Conservation (phyloP, 257 asterid species). For the Solanum stenotomum region DNA sequence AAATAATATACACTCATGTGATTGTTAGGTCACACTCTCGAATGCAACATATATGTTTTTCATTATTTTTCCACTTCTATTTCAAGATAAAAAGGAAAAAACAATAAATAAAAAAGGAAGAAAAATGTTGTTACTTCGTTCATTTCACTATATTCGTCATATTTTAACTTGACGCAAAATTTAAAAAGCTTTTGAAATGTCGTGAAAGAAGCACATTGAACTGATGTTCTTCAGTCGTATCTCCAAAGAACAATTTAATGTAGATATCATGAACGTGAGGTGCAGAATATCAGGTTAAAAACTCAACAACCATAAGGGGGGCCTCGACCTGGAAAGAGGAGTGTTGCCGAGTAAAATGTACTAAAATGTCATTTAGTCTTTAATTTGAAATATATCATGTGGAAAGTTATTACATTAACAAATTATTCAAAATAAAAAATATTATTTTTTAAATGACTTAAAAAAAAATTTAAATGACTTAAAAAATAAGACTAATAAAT, state of each 20-base stretch:
- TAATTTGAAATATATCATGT: background rate
- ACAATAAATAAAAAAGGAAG: background rate
- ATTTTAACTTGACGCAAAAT: too few species aligned
- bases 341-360: too few species aligned
- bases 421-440: too few species aligned
- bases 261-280: background rate
- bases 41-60: background rate
- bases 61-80: background rate
- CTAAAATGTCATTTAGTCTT: too few species aligned
- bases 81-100: background rate
- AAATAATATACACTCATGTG: background rate
- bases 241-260: too few species aligned
- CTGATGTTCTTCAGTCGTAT: background rate
- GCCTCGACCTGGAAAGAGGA: background rate
- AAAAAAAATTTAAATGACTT: too few species aligned
- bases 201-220: background rate
- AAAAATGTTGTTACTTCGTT: background rate
- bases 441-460: too few species aligned
- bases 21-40: background rate
- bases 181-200: too few species aligned
- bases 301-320: too few species aligned
- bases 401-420: fast-evolving
- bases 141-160: background rate
- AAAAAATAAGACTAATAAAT: background rate
- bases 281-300: fast-evolving